Evolutionary conservation across 495 filamentous ascomycete genomes (phyloP).

Genomic region (Penicillium psychrofluorescens): DNA sequence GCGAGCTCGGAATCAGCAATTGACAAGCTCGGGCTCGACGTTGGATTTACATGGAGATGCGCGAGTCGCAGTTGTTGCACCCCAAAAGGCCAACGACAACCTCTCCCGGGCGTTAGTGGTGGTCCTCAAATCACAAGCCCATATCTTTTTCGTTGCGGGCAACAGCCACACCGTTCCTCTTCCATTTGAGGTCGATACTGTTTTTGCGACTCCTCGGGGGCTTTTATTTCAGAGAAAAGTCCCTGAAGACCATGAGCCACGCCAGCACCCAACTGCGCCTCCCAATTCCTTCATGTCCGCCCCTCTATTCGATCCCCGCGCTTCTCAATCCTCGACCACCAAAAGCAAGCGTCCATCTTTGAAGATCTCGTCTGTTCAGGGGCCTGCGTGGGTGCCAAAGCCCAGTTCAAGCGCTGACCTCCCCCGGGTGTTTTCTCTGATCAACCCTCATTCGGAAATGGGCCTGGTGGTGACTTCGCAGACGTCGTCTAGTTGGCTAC

Average conservation of each 20-base stretch:
- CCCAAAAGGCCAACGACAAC: constrained; percentile 10
- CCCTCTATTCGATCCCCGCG: constrained; percentile 37
- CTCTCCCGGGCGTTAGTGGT: constrained; percentile 71
- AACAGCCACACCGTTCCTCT: constrained; percentile 86
- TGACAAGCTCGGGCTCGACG: constrained; percentile 10
- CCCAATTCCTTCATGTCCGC: constrained; percentile 76
- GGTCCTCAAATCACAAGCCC: constrained; percentile 86
- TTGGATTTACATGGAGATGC: constrained; percentile 16
- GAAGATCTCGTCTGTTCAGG: constrained; percentile 16
- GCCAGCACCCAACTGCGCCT: constrained; percentile 40
- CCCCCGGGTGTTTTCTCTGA: constrained; percentile 77
- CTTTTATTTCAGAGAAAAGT: constrained; percentile 77
- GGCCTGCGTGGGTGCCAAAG: constrained; percentile 19
- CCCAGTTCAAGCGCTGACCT: constrained; percentile 46
- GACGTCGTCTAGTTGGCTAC: constrained; percentile 20
- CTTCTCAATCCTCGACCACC: constrained; percentile 38
- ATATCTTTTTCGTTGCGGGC: constrained; percentile 85
- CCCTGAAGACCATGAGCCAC: constrained; percentile 17
- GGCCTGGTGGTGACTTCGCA: constrained; percentile 67
- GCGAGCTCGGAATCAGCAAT: neutral
- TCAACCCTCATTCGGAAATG: constrained; percentile 79
- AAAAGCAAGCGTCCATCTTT: constrained; percentile 29
- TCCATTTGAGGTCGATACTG: constrained; percentile 87
- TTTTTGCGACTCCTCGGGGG: constrained; percentile 73
- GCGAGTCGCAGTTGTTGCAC: constrained; percentile 8